phyloP scores from a whole-genome alignment of 805 yeast species.

The Candida corydali region DNA sequence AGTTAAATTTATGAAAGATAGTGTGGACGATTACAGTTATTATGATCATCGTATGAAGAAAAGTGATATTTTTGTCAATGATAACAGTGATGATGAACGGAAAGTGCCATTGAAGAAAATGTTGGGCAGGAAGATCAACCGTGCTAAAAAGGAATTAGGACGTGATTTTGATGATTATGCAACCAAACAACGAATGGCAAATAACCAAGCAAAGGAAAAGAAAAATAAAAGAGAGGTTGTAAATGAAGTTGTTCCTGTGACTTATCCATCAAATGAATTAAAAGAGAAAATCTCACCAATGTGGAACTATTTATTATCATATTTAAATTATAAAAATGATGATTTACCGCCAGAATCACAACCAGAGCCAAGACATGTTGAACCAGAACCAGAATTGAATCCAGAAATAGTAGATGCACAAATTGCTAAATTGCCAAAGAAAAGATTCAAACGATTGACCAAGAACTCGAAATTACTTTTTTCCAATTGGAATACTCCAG shows the following conservation, averaged over 20 bases:
- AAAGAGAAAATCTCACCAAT: conserved; percentile 26
- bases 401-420: not conserved
- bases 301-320: conserved; percentile 36
- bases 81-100: conserved; percentile 14
- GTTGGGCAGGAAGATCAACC: conserved; percentile 15
- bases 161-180: conserved; percentile 17
- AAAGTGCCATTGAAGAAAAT: conserved; percentile 7
- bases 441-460: conserved; percentile 10
- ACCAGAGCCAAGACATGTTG: too few species aligned
- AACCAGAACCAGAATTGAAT: not conserved
- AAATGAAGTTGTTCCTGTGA: conserved; percentile 5
- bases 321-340: conserved; percentile 26
- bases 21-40: conserved; percentile 34
- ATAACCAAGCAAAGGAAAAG: conserved; percentile 1
- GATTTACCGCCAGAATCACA: not conserved
- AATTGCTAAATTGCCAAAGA: conserved; percentile 2
- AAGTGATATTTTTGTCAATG: conserved; percentile 18
- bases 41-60: conserved; percentile 15
- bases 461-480: conserved; percentile 19
- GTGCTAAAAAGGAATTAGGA: conserved; percentile 22
- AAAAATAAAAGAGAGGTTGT: conserved; percentile 4
- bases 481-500: conserved; percentile 31
- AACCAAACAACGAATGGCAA: conserved; percentile 15
- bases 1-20: conserved; percentile 25
- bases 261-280: conserved; percentile 12